Percentiles rank a stretch among this genome's conserved stretches.
Conservation (phyloP, 2,329 filamentous ascomycete genomes). For the Epichloe bromicola region DNA sequence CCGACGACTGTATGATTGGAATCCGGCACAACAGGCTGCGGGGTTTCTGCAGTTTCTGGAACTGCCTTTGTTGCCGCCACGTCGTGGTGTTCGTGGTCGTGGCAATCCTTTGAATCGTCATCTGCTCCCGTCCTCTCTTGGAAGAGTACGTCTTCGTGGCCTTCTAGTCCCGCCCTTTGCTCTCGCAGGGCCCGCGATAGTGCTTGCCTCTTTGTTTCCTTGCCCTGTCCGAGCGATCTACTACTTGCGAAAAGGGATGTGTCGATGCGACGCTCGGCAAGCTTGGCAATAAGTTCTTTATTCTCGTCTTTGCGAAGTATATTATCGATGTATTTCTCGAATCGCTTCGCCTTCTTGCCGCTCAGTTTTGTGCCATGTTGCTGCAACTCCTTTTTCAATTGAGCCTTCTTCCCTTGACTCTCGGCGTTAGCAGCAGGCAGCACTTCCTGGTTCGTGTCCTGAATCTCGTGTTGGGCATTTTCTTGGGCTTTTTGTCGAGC, state of each 20-base stretch:
- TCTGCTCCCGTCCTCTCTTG: constrained; percentile 22
- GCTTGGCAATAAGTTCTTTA: constrained; percentile 66
- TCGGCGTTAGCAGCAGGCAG: constrained; percentile 32
- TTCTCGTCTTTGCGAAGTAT: constrained; percentile 95
- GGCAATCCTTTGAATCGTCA: constrained; percentile 14
- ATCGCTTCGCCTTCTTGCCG: constrained; percentile 51
- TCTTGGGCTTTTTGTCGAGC: constrained; percentile 45
- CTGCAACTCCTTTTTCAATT: constrained; percentile 39
- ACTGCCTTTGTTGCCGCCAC: not conserved
- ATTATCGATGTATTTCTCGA: constrained; percentile 65
- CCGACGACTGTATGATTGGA: constrained; percentile 32
- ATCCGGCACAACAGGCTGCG: not conserved
- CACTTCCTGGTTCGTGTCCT: constrained; percentile 24
- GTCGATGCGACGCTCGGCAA: constrained; percentile 68
- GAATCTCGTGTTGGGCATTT: constrained; percentile 26
- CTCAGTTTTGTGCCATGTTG: constrained; percentile 41
- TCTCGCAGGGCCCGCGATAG: constrained; percentile 51
- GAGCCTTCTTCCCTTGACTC: constrained; percentile 40
- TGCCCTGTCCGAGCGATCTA: constrained; percentile 58
- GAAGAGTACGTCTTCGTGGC: constrained; percentile 42
- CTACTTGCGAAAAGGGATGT: constrained; percentile 70
- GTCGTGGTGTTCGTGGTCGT: constrained; percentile 10
- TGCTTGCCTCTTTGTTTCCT: constrained; percentile 59
- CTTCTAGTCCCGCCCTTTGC: constrained; percentile 47
- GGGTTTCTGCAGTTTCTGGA: not conserved